Evolutionary conservation across 768 basidiomycete genomes (phyloP).

Genomic region (Dictyophora rubrovolvata): DNA sequence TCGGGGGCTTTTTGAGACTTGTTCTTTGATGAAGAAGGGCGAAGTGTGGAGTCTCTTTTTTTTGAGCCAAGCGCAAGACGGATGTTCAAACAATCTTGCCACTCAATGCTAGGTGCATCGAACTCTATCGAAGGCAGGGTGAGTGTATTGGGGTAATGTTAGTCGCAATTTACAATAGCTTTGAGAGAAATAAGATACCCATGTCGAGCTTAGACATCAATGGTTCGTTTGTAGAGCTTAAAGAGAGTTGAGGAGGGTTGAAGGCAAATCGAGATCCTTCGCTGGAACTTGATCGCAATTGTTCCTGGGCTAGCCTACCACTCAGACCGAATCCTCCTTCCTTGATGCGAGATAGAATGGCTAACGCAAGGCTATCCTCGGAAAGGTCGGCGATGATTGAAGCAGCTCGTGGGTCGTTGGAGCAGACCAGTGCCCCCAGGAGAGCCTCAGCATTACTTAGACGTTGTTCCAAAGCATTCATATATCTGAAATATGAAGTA

Average conservation of each 20-base stretch:
- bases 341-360: background rate
- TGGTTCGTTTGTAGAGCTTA: background rate
- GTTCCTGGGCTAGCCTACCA: background rate
- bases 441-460: background rate
- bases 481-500: background rate
- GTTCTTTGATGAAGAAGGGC: background rate
- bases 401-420: background rate
- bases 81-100: conserved; percentile 1
- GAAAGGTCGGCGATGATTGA: background rate
- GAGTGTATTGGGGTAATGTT: background rate
- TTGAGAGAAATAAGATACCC: background rate
- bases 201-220: background rate
- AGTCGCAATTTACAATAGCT: too few relatives aligned
- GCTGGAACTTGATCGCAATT: background rate
- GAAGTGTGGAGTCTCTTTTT: background rate
- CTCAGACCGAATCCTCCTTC: background rate
- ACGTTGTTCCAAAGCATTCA: background rate
- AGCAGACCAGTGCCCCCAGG: background rate
- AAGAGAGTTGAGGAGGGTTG: background rate
- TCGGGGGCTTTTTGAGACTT: too few relatives aligned
- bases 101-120: background rate
- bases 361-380: background rate
- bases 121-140: background rate
- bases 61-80: background rate
- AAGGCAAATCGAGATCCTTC: background rate